Conservation (phyloP, 352 stramenopile genomes). For the Pythium monospermum region DNA sequence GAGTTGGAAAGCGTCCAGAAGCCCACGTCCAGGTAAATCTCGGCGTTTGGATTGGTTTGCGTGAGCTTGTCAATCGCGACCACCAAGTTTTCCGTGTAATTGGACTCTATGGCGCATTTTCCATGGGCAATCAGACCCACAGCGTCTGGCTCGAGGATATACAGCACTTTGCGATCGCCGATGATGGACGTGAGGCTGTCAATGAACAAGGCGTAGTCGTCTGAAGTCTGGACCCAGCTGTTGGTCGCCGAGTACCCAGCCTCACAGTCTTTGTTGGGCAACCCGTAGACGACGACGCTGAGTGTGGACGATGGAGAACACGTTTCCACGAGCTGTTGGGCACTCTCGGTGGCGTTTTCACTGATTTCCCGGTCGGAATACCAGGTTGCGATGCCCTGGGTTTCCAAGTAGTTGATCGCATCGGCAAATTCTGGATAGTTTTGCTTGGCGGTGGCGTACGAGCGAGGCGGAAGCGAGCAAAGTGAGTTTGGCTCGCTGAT, state of each 20-base stretch:
- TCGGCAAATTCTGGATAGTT: constrained; percentile 37
- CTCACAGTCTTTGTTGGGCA: constrained; percentile 64
- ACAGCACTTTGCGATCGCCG: constrained; percentile 48
- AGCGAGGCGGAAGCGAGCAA: constrained; percentile 39
- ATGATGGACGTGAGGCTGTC: constrained; percentile 29
- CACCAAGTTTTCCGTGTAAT: constrained; percentile 51
- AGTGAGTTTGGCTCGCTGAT: too few species aligned
- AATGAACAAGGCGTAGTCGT: constrained; percentile 45
- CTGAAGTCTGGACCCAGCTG: constrained; percentile 28
- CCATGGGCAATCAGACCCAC: constrained; percentile 40
- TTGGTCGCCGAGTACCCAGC: constrained; percentile 40
- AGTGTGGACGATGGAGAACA: constrained; percentile 40
- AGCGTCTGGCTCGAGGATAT: constrained; percentile 63
- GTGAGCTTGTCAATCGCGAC: constrained; percentile 46
- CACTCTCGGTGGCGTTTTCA: constrained; percentile 31
- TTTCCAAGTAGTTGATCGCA: constrained; percentile 48
- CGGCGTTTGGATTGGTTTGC: constrained; percentile 38
- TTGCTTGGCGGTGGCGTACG: constrained; percentile 40
- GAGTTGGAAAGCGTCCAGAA: constrained; percentile 47
- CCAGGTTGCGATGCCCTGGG: constrained; percentile 55
- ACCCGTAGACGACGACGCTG: constrained; percentile 58
- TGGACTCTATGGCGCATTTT: constrained; percentile 32
- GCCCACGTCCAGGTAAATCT: constrained; percentile 61
- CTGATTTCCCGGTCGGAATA: constrained; percentile 48
- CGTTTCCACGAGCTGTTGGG: constrained; percentile 23